Conservation (phyloP, 2,329 filamentous ascomycete species). For the Bertia moriformis region DNA sequence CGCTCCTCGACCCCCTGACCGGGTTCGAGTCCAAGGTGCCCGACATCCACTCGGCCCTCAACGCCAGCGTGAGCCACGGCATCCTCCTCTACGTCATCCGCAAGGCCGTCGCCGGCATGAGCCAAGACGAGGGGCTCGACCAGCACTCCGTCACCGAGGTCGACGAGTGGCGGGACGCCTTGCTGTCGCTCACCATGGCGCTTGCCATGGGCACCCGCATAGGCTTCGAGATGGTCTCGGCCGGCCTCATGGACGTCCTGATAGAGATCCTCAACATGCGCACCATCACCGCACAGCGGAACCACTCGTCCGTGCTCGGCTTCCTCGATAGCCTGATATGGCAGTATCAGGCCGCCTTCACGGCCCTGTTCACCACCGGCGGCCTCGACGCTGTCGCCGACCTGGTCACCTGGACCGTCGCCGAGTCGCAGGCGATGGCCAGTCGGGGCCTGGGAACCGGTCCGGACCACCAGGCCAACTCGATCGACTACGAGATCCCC, state of each 20-base stretch:
- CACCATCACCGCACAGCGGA: constrained; percentile 66
- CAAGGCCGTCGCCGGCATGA: constrained; percentile 80
- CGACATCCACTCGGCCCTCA: constrained; percentile 77
- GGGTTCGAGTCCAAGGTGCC: constrained; percentile 61
- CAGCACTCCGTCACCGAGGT: constrained; percentile 48
- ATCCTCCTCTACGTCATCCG: constrained; percentile 84
- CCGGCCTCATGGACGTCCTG: constrained; percentile 77
- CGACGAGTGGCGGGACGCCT: constrained; percentile 78
- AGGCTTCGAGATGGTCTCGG: constrained; percentile 71
- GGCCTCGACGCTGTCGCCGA: constrained; percentile 86
- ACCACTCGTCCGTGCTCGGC: constrained; percentile 68
- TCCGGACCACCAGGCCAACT: constrained; percentile 57
- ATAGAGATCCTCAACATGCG: constrained; percentile 77
- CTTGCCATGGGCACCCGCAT: constrained; percentile 63
- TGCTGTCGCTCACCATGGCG: constrained; percentile 77
- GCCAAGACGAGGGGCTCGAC: constrained; percentile 36
- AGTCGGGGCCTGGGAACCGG: constrained; percentile 59
- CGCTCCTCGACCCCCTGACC: constrained; percentile 71
- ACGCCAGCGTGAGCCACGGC: constrained; percentile 90
- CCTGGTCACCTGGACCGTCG: constrained; percentile 67
- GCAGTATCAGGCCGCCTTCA: constrained; percentile 70
- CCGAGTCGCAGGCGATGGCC: constrained; percentile 52
- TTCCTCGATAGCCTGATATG: constrained; percentile 85
- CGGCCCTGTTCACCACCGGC: constrained; percentile 64
- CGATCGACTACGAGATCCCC: constrained; percentile 83